Base-by-base conservation (phyloP, 805 yeast species). In the Kodamaea leandrae region DNA sequence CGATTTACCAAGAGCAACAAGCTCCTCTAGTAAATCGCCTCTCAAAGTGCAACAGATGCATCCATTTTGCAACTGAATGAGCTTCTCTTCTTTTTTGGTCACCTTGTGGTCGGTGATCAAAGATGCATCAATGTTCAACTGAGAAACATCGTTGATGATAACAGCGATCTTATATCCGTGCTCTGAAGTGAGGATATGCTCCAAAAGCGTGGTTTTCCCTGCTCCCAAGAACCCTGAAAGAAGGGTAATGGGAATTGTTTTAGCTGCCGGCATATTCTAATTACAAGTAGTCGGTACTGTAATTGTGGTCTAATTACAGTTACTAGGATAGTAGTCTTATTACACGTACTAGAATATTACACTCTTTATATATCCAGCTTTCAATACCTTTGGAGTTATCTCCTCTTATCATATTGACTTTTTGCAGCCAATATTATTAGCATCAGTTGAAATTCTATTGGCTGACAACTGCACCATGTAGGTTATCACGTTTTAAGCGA, bases 1-100 rank as follows among this genome's bases (percentile, higher is more conserved):
- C 6, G 51, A 43, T 20, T 54, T 55, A 13, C 69, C 69, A 13
- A 72, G 49, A 2, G 49, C 37, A 4, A 66, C 64, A 42, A 72
- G 53, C 45, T 72, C 76, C 36, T 69, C 76, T 13, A 72, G 51
- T 37, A 72, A 51, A 47, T 72, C 76, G 6, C 74, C 75, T 37
- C 77, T 57, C 32, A 72, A 58, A 1, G 76, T 71, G 46, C 77
- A 72, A 42, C 77, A 72, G 21, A 72, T 72, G 44, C 77, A 72
- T 4, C 77, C 77, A 43, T 72, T 72, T 45, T 71, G 76, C 16
- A 72, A 50, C 44, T 71, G 74, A 25, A 72, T 63, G 33, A 72
- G 47, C 42, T 71, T 69, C 45, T 72, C 76, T 42, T 71, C 63
- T 37, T 59, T 67, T 39, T 64, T 58, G 16, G 65, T 60, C 17